Evolutionary conservation across 768 basidiomycete species (phyloP).

Genomic region (Panus rudis): DNA sequence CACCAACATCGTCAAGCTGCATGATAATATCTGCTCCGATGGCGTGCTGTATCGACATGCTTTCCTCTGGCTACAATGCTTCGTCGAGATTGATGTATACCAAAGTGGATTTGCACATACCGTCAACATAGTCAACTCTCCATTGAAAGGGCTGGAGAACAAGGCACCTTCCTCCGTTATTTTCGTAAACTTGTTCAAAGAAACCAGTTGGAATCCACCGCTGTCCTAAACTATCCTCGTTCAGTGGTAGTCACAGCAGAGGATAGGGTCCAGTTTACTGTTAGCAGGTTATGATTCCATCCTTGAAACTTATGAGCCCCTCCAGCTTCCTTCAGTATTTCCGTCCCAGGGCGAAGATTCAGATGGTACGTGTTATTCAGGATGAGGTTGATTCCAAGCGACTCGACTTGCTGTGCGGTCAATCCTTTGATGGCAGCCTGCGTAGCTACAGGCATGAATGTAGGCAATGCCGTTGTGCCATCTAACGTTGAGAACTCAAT

Average conservation of each 20-base stretch:
- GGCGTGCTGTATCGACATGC: conserved; percentile 82
- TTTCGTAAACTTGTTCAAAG: conserved; percentile 73
- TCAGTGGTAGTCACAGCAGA: neutral
- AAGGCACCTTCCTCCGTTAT: conserved; percentile 88
- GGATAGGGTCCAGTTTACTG: conserved; percentile 33
- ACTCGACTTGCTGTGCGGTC: conserved; percentile 79
- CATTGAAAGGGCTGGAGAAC: conserved; percentile 79
- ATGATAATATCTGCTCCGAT: conserved; percentile 94
- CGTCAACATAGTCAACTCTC: conserved; percentile 83
- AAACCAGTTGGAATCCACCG: conserved; percentile 86
- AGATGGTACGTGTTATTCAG: conserved; percentile 90
- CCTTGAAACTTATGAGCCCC: conserved; percentile 90
- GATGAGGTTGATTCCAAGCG: conserved; percentile 74
- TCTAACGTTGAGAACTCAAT: conserved; percentile 35
- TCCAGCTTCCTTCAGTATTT: conserved; percentile 65
- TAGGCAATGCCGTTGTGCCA: conserved; percentile 76
- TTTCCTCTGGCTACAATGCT: conserved; percentile 70
- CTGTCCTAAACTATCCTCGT: conserved; percentile 57
- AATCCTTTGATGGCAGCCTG: conserved; percentile 90
- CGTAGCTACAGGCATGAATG: conserved; percentile 93
- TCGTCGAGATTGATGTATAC: neutral
- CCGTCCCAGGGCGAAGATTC: conserved; percentile 75
- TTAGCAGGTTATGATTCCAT: conserved; percentile 81
- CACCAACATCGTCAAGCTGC: conserved; percentile 90
- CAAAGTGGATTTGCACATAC: conserved; percentile 33